Conservation (phyloP, 441 rosid species). For the Adansonia madagascariensis region DNA sequence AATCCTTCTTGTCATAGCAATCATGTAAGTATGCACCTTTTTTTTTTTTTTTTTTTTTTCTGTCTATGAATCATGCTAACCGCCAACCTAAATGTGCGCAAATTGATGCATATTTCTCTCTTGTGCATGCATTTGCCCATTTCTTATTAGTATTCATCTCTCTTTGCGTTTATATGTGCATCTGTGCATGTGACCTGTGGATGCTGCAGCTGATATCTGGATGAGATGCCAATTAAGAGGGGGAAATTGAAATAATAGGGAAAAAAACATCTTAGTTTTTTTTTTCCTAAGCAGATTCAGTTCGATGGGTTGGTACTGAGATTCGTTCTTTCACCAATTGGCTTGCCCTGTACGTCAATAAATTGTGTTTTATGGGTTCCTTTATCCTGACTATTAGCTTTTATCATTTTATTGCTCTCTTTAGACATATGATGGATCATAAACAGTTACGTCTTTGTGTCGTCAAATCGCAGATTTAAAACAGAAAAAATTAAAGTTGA, state of each 20-base stretch:
- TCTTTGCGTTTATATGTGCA: not conserved
- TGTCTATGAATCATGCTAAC: not conserved
- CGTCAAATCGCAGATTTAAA: not conserved
- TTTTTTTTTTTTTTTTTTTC: not conserved
- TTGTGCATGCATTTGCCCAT: not conserved
- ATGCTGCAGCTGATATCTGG: not conserved
- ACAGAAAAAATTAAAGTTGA: not conserved
- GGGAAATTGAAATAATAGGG: not conserved
- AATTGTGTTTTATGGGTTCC: not conserved
- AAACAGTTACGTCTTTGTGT: not conserved
- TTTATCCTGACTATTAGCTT: not conserved
- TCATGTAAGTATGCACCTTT: conserved; percentile 60
- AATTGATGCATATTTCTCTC: not conserved
- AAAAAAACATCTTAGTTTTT: not conserved
- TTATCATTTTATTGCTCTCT: not conserved
- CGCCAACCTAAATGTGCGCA: not conserved
- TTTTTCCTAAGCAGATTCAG: not conserved
- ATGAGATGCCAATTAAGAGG: not conserved
- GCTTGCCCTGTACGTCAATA: not conserved
- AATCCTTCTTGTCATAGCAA: conserved; percentile 82
- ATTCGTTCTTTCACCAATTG: not conserved
- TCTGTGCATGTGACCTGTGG: not conserved
- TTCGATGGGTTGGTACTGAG: not conserved
- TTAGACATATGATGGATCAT: not conserved
- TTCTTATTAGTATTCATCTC: not conserved